Base-by-base conservation (phyloP, 345 rosid species). In the Mercurialis annua region DNA sequence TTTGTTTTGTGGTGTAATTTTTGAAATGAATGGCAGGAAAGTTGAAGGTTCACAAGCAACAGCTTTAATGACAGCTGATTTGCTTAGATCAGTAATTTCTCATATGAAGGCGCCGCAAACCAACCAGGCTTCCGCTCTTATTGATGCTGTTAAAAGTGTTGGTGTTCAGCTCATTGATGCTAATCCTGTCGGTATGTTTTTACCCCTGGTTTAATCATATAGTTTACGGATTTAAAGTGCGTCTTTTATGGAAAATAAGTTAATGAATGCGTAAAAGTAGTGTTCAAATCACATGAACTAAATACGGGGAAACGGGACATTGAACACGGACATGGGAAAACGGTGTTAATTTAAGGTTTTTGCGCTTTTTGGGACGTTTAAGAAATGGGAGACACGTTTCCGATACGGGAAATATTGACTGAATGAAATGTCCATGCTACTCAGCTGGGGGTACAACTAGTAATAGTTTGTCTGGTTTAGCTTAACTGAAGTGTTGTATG, bases 31-130 rank as follows among this genome's bases (percentile, higher is more conserved):
- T 65, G 67, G 66, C 92, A 90, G 98, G 52, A 86, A 89, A 86
- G 85, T 95, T 33, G 99, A 95, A 73, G 99, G 99, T 46, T 92
- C 98, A 44, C 98, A 88, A 24, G 96, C 98, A 21, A 91, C 97
- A 14, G 93, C 99, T 2, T 84, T 77, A 83, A 87, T 69, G 76
- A 84, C 99, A 0, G 96, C 90, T 8, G 96, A 89, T 66, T 81
- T 95, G 53, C 86, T 95, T 51, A 83, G 98, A 40, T 86, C 90
- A 0, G 98, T 95, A 63, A 95, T 95, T 65, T 95, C 99, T 0
- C 89, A 89, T 77, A 90, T 85, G 60, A 84, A 96, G 16, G 84
- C 92, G 58, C 96, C 97, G 31, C 79, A 85, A 70, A 82, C 83
- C 3, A 87, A 89, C 71, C 97, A 92, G 78, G 96, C 97, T 58